phyloP scores from a whole-genome alignment of 306 rosid genomes.

The Alnus glutinosa region DNA sequence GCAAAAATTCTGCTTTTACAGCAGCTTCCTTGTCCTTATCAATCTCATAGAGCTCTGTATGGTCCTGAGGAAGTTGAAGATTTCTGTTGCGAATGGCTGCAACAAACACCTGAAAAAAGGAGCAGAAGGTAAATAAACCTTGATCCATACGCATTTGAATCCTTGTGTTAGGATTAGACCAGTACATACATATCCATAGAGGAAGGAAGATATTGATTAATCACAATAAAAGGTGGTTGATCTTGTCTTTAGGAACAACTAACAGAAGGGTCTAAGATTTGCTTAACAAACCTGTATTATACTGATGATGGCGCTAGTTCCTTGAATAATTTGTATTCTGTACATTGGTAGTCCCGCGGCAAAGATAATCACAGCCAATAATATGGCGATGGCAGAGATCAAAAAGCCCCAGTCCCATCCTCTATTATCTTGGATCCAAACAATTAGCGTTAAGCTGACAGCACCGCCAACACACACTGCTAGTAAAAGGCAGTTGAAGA shows the following conservation, averaged over 20 bases:
- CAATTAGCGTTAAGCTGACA: constrained; percentile 65
- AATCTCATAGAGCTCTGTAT: constrained; percentile 65
- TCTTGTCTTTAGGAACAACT: too few relatives aligned
- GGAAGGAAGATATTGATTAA: neutral
- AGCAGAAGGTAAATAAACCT: constrained; percentile 4
- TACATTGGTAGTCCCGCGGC: constrained; percentile 66
- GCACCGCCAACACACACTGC: constrained; percentile 71
- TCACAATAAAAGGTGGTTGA: too few relatives aligned
- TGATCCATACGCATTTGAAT: neutral
- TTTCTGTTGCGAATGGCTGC: constrained; percentile 81
- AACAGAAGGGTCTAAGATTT: too few relatives aligned
- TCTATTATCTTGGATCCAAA: constrained; percentile 69
- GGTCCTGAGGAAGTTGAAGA: constrained; percentile 69
- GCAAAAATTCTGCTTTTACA: constrained; percentile 60
- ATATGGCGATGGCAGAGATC: constrained; percentile 52
- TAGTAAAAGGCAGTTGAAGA: constrained; percentile 66
- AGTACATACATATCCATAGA: neutral
- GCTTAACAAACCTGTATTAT: constrained; percentile 55
- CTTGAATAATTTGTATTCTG: constrained; percentile 54
- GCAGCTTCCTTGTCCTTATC: constrained; percentile 62
- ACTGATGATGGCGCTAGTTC: constrained; percentile 58
- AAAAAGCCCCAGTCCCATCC: constrained; percentile 97
- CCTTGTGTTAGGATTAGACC: neutral
- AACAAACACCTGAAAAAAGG: constrained; percentile 60
- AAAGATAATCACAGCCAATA: constrained; percentile 50